A percentile compares a stretch with the other conserved stretches of the same genome.
Evolutionary conservation across 2,329 filamentous ascomycete species (phyloP).

Genomic region (Alternaria infectoria): DNA sequence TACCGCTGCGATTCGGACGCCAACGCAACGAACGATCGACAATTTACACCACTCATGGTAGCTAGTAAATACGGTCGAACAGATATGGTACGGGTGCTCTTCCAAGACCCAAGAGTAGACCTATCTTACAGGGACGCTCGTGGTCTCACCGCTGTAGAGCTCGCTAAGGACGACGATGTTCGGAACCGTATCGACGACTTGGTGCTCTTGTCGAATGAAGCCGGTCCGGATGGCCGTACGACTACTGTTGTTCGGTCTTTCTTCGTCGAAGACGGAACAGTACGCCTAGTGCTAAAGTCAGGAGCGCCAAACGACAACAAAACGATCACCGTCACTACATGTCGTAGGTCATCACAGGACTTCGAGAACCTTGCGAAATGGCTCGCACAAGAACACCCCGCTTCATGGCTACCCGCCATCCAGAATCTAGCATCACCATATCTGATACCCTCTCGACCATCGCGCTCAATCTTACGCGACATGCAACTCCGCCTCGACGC

Average conservation of each 20-base stretch:
- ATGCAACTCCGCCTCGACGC: slow-evolving; percentile 85
- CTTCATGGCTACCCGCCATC: slow-evolving; percentile 89
- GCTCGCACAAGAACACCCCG: slow-evolving; percentile 86
- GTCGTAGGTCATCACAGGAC: slow-evolving; percentile 82
- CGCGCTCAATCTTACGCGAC: slow-evolving; percentile 82
- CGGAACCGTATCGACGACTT: slow-evolving; percentile 96
- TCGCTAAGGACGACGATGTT: slow-evolving; percentile 97
- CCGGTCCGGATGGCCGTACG: slow-evolving; percentile 77
- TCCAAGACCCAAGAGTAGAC: slow-evolving; percentile 87
- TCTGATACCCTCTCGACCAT: slow-evolving; percentile 90
- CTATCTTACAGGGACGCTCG: slow-evolving; percentile 81
- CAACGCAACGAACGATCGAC: slow-evolving; percentile 93
- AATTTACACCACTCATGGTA: slow-evolving; percentile 95
- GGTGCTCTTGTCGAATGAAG: slow-evolving; percentile 72
- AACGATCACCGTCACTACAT: slow-evolving; percentile 93
- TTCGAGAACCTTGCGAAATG: slow-evolving; percentile 90
- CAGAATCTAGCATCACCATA: slow-evolving; percentile 83
- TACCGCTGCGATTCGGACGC: slow-evolving; percentile 91
- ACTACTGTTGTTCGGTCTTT: slow-evolving; percentile 94
- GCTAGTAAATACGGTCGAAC: slow-evolving; percentile 97
- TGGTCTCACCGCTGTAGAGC: slow-evolving; percentile 90
- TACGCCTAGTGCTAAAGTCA: slow-evolving; percentile 92
- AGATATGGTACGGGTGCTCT: slow-evolving; percentile 88
- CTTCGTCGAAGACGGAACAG: slow-evolving; percentile 95
- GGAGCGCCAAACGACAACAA: slow-evolving; percentile 81